Conservation (phyloP, 1,284 basidiomycete species). For the Sphaerobolus stellatus region DNA sequence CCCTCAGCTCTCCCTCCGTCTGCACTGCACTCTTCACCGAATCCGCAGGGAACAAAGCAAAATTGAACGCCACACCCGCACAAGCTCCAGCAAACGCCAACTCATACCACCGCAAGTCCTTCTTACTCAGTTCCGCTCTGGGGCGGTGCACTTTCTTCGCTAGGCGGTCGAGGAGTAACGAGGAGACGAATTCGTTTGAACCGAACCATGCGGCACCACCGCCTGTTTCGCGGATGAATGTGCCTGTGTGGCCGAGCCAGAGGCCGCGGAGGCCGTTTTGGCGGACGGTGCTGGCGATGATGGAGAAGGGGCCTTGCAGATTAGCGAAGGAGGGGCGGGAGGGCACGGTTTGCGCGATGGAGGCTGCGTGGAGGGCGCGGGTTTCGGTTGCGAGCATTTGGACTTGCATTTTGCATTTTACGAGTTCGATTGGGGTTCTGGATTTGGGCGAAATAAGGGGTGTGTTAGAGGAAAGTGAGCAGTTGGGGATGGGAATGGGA, state of each 20-base stretch:
- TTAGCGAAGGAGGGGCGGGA: constrained; percentile 22
- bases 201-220: constrained; percentile 87
- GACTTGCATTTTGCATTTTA: constrained; percentile 96
- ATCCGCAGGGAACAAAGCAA: constrained; percentile 90
- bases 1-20: constrained; percentile 84
- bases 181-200: constrained; percentile 75
- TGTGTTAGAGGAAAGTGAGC: not conserved
- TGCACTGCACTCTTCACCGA: constrained; percentile 95
- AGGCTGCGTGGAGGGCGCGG: constrained; percentile 14
- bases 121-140: constrained; percentile 34
- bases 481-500: constrained; percentile 18
- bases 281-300: constrained; percentile 65
- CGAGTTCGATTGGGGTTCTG: constrained; percentile 86
- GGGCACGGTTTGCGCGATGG: not conserved
- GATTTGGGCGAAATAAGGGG: constrained; percentile 5
- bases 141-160: constrained; percentile 20
- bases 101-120: constrained; percentile 72
- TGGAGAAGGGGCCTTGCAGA: constrained; percentile 65
- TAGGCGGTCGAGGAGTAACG: constrained; percentile 50
- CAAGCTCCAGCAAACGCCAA: constrained; percentile 83
- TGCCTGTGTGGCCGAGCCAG: constrained; percentile 87
- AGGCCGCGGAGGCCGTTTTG: constrained; percentile 72
- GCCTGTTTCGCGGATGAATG: constrained; percentile 84
- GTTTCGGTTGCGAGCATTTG: constrained; percentile 64
- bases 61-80: constrained; percentile 86